Evolutionary conservation across 306 rosid genomes (phyloP), one percentile per base, ranked within the genome.

Genomic region (Gleditsia sinensis): DNA sequence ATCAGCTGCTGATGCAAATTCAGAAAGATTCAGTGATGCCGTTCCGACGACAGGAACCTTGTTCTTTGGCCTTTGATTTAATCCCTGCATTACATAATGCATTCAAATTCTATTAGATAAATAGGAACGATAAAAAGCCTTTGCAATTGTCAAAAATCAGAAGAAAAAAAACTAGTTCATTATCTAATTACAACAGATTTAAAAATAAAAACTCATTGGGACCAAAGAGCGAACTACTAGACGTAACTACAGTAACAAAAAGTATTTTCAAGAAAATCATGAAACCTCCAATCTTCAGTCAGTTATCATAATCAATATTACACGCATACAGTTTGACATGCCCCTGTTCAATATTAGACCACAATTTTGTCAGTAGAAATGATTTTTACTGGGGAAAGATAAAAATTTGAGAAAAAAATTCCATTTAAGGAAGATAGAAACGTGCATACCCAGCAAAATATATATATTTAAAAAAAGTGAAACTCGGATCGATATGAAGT

Each of bases 21-120:
- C 99, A 56, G 99, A 91, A 67, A 95, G 86, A 73, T 95, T 95
- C 92, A 95, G 79, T 11, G 92, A 83, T 12, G 91, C 94, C 3
- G 85, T 84, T 60, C 99, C 99, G 16, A 90, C 78, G 51, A 86
- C 86, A 49, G 86, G 86, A 69, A 85, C 89, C 84, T 90, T 94
- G 74, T 63, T 81, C 75, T 92, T 95, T 13, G 89, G 67, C 75
- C 92, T 91, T 71, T 82, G 96, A 82, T 90, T 90, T 72, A 86
- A 81, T 23, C 92, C 96, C 99, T 95, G 89, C 50, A 81, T 61
- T 10, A 78, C 1, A 51, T 30, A 43, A 19, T 49, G 56, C 45
- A 49, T 11, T 62, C 65, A 45, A 71, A 77, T 67, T 66, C 33
- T 37, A 69, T 54, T 19, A 62, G 46, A 68, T 13, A 3, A 24